A percentile compares a stretch with the other conserved stretches of the same genome.
phyloP scores from a whole-genome alignment of 106 monocot species.

The Acorus calamus region DNA sequence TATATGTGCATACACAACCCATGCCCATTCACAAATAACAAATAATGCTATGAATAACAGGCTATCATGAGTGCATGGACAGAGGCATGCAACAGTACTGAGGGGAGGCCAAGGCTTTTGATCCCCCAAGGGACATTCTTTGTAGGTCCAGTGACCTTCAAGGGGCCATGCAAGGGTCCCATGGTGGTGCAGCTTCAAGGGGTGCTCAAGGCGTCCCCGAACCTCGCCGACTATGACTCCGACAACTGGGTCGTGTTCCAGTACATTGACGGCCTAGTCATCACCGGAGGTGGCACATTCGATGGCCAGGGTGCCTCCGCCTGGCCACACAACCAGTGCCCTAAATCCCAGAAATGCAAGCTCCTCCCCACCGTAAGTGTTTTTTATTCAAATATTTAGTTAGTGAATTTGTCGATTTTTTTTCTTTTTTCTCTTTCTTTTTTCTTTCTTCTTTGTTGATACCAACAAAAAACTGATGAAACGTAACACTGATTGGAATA shows the following conservation, averaged over 20 bases:
- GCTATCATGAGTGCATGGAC: slow-evolving; percentile 29
- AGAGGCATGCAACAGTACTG: slow-evolving; percentile 2
- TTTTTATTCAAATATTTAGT: background rate
- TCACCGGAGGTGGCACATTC: slow-evolving; percentile 21
- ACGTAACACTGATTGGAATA: no score
- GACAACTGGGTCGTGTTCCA: slow-evolving; percentile 26
- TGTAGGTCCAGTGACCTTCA: slow-evolving; percentile 15
- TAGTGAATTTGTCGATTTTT: background rate
- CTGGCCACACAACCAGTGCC: slow-evolving; percentile 9
- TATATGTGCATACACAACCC: no score
- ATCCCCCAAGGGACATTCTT: slow-evolving; percentile 23
- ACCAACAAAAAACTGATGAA: no score
- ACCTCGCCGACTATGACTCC: background rate
- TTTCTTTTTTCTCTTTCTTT: background rate
- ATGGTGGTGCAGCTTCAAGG: slow-evolving; percentile 11
- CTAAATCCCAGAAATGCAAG: background rate
- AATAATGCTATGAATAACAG: background rate
- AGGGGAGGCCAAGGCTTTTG: background rate
- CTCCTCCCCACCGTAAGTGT: slow-evolving; percentile 15
- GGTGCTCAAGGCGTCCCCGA: slow-evolving; percentile 8
- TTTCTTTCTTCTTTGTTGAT: background rate
- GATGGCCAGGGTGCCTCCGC: slow-evolving; percentile 23
- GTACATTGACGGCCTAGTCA: background rate
- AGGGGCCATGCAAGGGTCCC: slow-evolving; percentile 16
- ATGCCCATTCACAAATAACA: no score